A percentile compares a stretch with the other conserved stretches of the same genome.
Evolutionary conservation across 2,329 filamentous ascomycete species (phyloP).

Genomic region (Myriangium duriaei): DNA sequence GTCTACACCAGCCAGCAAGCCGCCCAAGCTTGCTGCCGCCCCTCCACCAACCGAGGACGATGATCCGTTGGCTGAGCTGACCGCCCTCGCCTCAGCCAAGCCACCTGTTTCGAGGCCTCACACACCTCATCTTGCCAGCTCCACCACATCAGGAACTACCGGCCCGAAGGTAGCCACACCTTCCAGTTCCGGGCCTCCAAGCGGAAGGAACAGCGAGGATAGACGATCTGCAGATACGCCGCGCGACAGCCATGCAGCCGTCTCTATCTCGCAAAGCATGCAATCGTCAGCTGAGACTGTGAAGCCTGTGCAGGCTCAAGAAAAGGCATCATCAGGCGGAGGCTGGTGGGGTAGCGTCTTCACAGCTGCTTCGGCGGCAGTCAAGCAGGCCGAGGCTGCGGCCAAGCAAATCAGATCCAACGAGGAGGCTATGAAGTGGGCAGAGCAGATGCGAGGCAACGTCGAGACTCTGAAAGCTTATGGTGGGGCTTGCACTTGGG

Average conservation of each 20-base stretch:
- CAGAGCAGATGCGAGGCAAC: conserved; percentile 84
- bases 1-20: conserved; percentile 36
- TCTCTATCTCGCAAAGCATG: conserved; percentile 42
- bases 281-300: conserved; percentile 8
- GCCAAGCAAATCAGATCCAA: conserved; percentile 94
- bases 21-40: conserved; percentile 34
- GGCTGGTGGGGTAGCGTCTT: conserved; percentile 85
- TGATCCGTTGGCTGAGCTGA: conserved; percentile 79
- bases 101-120: conserved; percentile 58
- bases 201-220: conserved; percentile 52
- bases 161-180: conserved; percentile 33
- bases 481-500: conserved; percentile 40
- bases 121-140: conserved; percentile 57
- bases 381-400: conserved; percentile 84
- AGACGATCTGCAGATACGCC: conserved; percentile 27
- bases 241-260: conserved; percentile 64
- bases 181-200: conserved; percentile 35
- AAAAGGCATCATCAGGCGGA: conserved; percentile 39
- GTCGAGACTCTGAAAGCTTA: conserved; percentile 64
- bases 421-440: conserved; percentile 93
- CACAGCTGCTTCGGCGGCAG: conserved; percentile 67
- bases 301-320: conserved; percentile 5
- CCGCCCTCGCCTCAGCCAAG: conserved; percentile 61
- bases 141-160: conserved; percentile 29
- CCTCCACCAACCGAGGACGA: conserved; percentile 38